Evolutionary conservation across 2,329 filamentous ascomycete species (phyloP).

Genomic region (Falciphora oryzae): DNA sequence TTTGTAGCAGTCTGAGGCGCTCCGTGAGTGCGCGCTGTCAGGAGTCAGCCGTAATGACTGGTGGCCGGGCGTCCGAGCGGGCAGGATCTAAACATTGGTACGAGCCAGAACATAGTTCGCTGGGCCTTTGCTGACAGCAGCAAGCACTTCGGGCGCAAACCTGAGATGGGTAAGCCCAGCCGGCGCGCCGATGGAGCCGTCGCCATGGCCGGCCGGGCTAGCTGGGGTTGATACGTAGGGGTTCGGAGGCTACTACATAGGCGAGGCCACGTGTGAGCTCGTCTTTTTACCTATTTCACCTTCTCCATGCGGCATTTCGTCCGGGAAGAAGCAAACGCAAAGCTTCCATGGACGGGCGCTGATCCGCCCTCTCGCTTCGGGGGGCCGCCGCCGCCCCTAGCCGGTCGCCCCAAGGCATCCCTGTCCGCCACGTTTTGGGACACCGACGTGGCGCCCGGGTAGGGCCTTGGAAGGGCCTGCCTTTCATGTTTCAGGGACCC

Average conservation of each 20-base stretch:
- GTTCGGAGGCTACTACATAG: not conserved
- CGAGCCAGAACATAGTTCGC: too few relatives aligned
- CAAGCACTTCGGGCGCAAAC: too few relatives aligned
- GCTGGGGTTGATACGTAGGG: too few relatives aligned
- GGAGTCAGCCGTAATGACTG: too few relatives aligned
- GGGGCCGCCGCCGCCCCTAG: not conserved
- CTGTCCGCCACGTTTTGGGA: not conserved
- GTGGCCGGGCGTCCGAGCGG: not conserved
- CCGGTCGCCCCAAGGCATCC: not conserved
- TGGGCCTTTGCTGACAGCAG: too few relatives aligned
- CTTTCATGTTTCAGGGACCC: not conserved
- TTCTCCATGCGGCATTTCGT: too few relatives aligned
- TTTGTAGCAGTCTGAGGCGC: not conserved
- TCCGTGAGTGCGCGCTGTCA: not conserved
- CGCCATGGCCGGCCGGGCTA: not conserved
- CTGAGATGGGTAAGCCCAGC: too few relatives aligned
- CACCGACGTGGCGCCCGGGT: not conserved
- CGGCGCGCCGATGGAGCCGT: too few relatives aligned
- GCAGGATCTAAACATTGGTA: too few relatives aligned
- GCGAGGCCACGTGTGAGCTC: not conserved
- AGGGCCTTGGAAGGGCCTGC: not conserved
- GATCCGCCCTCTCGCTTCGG: not conserved
- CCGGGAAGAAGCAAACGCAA: too few relatives aligned
- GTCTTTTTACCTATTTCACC: not conserved
- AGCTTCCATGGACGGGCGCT: too few relatives aligned